Conservation (phyloP, 495 filamentous ascomycete species). For the Tuber magnatum region DNA sequence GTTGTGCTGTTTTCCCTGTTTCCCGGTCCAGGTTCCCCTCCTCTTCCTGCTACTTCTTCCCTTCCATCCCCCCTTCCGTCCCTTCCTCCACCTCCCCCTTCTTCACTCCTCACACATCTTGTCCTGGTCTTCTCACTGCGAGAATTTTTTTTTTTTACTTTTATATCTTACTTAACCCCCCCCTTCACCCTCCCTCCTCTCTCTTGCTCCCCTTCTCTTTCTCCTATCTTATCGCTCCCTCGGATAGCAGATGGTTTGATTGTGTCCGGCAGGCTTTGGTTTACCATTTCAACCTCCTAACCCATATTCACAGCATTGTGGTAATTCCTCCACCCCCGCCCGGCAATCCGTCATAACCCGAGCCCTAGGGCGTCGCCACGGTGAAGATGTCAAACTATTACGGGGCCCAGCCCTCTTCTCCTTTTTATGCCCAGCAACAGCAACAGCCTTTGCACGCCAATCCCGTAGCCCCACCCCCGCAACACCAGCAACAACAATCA, state of each 20-base stretch:
- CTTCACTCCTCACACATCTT: not conserved
- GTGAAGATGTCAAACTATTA: conserved; percentile 21
- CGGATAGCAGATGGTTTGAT: not conserved
- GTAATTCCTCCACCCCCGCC: not conserved
- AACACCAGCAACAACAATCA: conserved; percentile 12
- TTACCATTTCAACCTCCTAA: not conserved
- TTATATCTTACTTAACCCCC: not conserved
- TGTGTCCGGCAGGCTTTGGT: not conserved
- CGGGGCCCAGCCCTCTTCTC: conserved; percentile 17
- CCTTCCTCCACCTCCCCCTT: not conserved
- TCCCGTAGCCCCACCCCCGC: not conserved
- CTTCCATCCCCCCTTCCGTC: not conserved
- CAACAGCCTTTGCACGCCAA: not conserved
- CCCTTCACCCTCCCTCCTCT: not conserved
- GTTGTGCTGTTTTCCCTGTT: not conserved
- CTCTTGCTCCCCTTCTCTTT: not conserved
- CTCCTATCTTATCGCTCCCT: not conserved
- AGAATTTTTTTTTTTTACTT: not conserved
- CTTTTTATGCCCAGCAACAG: conserved; percentile 20
- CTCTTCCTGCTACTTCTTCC: not conserved
- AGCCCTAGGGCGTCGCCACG: conserved; percentile 24
- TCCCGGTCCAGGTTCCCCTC: not conserved
- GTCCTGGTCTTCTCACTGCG: not conserved
- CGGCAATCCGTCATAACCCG: conserved; percentile 5
- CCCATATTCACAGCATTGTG: not conserved